Evolutionary conservation across 805 yeast species (phyloP).

Genomic region (Scheffersomyces coipomensis): DNA sequence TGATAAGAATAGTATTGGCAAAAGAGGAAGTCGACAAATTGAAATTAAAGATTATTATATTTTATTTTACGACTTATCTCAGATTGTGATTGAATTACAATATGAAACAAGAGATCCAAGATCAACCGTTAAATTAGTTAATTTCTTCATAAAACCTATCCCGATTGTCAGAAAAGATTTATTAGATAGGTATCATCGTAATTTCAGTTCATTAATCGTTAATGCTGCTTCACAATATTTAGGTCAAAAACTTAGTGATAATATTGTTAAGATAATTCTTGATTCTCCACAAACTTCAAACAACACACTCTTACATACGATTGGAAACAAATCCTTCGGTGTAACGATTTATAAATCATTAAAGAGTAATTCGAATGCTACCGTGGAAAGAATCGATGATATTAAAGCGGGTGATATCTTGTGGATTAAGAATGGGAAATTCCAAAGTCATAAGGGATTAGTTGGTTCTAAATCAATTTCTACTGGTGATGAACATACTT

Average conservation of each 20-base stretch:
- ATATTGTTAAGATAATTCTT: slow-evolving; percentile 32
- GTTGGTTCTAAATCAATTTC: slow-evolving; percentile 37
- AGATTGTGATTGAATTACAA: slow-evolving; percentile 55
- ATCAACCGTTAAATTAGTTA: slow-evolving; percentile 38
- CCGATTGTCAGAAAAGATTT: slow-evolving; percentile 46
- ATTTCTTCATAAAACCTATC: slow-evolving; percentile 31
- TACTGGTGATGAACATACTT: slow-evolving; percentile 54
- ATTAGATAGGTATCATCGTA: slow-evolving; percentile 48
- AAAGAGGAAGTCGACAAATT: slow-evolving; percentile 54
- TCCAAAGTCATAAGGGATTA: slow-evolving; percentile 63
- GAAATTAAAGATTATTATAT: slow-evolving; percentile 66
- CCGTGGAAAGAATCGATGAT: slow-evolving; percentile 53
- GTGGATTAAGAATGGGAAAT: slow-evolving; percentile 72
- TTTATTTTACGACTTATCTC: slow-evolving; percentile 71
- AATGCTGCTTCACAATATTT: slow-evolving; percentile 27
- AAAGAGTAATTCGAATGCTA: slow-evolving; percentile 39
- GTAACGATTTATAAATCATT: slow-evolving; percentile 59
- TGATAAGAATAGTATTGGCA: slow-evolving; percentile 53
- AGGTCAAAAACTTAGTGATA: slow-evolving; percentile 28
- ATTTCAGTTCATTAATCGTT: slow-evolving; percentile 52
- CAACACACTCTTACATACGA: slow-evolving; percentile 14
- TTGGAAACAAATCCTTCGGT: slow-evolving; percentile 73
- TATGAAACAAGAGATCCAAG: slow-evolving; percentile 57
- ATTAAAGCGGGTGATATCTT: slow-evolving; percentile 83
- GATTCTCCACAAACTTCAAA: slow-evolving; percentile 29